phyloP scores from a whole-genome alignment of 208 protist species.

The Crithidia expoeki region DNA sequence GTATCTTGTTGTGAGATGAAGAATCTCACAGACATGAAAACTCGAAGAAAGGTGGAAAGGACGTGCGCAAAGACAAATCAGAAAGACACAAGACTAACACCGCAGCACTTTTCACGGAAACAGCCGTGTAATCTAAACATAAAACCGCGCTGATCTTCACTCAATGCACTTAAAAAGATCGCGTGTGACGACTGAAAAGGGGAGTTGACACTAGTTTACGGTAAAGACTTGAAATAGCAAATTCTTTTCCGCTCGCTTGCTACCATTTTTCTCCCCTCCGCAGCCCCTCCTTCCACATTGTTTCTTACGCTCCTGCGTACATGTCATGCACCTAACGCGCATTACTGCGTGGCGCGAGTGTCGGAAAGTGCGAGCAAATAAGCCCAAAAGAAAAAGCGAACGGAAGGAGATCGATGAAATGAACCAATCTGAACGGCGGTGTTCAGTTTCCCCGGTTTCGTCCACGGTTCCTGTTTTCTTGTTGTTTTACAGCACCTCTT shows the following conservation, averaged over 20 bases:
- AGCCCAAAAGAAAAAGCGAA: too few species aligned
- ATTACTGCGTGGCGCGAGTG: background rate
- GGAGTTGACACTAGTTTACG: slow-evolving; percentile 2
- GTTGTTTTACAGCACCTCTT: slow-evolving; percentile 9
- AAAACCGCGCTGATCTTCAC: too few species aligned
- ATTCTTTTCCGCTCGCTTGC: too few species aligned
- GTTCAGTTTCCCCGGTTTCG: background rate
- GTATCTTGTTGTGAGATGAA: too few species aligned
- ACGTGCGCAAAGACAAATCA: slow-evolving; percentile 10
- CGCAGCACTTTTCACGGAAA: background rate
- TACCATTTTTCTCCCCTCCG: too few species aligned
- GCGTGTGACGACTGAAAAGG: too few species aligned
- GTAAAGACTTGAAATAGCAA: background rate
- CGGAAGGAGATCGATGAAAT: background rate
- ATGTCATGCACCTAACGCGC: too few species aligned
- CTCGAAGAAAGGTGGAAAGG: slow-evolving; percentile 10
- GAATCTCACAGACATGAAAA: slow-evolving; percentile 6
- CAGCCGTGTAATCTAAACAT: too few species aligned
- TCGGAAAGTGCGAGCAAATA: too few species aligned
- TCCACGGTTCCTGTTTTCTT: background rate
- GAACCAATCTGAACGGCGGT: background rate
- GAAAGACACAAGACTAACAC: slow-evolving; percentile 12
- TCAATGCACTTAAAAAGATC: too few species aligned
- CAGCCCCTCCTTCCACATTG: too few species aligned
- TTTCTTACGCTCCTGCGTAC: too few species aligned